Conservation (phyloP, 192 early-diverging fungal genomes). For the Allomyces macrogynus region DNA sequence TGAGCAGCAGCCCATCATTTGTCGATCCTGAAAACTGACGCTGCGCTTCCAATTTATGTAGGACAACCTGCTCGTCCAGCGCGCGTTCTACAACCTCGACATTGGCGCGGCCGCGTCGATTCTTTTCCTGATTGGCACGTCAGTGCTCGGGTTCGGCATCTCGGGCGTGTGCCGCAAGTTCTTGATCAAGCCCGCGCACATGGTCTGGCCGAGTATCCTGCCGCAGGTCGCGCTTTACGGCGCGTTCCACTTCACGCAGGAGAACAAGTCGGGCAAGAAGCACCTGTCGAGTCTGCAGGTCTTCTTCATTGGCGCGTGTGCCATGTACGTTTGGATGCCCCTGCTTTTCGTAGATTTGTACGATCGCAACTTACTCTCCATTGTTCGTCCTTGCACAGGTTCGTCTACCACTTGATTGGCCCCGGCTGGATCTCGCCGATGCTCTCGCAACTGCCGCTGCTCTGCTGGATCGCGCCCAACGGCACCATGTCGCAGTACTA, state of each 20-base stretch:
- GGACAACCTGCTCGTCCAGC: not conserved
- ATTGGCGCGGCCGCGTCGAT: conserved; percentile 6
- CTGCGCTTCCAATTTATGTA: no score
- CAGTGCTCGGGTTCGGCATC: conserved; percentile 43
- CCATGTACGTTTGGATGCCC: conserved; percentile 3
- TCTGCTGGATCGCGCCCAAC: conserved; percentile 30
- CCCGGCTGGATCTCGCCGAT: conserved; percentile 48
- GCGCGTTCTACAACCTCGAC: not conserved
- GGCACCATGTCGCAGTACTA: conserved; percentile 6
- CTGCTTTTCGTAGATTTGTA: conserved; percentile 12
- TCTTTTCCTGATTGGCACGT: conserved; percentile 48
- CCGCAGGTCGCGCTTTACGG: conserved; percentile 56
- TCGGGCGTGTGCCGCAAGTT: conserved; percentile 55
- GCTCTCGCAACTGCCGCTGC: conserved; percentile 34
- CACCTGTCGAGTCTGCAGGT: not conserved
- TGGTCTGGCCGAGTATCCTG: conserved; percentile 74
- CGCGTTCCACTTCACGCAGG: conserved; percentile 33
- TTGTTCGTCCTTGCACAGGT: conserved; percentile 18
- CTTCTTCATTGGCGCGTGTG: not conserved
- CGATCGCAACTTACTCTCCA: conserved; percentile 16
- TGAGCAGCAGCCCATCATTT: no score
- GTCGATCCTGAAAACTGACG: no score
- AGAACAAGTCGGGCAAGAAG: not conserved
- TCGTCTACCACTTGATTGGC: conserved; percentile 28
- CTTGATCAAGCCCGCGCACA: conserved; percentile 60